phyloP scores from a whole-genome alignment of 2,329 filamentous ascomycete genomes.

The Lachnellula arida region DNA sequence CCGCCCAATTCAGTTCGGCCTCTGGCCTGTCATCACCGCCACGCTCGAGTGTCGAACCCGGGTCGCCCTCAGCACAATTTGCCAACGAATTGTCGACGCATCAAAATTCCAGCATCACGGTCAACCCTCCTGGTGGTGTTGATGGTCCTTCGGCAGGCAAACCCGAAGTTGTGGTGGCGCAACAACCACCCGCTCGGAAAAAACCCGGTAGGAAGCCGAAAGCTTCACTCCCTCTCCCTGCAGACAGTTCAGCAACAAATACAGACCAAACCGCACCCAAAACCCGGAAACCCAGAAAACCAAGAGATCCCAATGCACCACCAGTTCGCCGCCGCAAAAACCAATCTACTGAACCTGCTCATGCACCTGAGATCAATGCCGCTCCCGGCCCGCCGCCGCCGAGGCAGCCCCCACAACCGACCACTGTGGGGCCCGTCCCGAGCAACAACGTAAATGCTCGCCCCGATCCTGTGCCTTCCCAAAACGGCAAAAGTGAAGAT shows the following conservation, averaged over 20 bases:
- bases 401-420: conserved; percentile 13
- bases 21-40: conserved; percentile 49
- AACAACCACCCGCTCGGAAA: conserved; percentile 38
- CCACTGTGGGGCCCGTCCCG: not conserved
- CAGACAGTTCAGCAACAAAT: conserved; percentile 37
- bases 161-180: conserved; percentile 4
- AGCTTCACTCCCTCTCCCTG: conserved; percentile 36
- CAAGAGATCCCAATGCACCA: conserved; percentile 54
- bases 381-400: not conserved
- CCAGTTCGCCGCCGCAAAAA: conserved; percentile 53
- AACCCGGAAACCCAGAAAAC: conserved; percentile 51
- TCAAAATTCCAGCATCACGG: conserved; percentile 22
- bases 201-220: conserved; percentile 64
- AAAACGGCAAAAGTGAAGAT: conserved; percentile 37
- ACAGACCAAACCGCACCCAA: conserved; percentile 35
- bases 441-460: not conserved
- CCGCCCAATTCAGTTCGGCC: conserved; percentile 31
- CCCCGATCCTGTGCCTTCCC: conserved; percentile 16
- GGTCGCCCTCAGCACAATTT: conserved; percentile 39
- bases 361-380: conserved; percentile 15
- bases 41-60: conserved; percentile 45
- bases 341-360: conserved; percentile 33
- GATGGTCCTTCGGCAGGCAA: conserved; percentile 15
- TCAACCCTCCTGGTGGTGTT: conserved; percentile 17
- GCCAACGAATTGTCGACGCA: conserved; percentile 12